A percentile compares a stretch with the other conserved stretches of the same genome.
phyloP scores from a whole-genome alignment of 306 rosid species.

The Glycine latifolia region DNA sequence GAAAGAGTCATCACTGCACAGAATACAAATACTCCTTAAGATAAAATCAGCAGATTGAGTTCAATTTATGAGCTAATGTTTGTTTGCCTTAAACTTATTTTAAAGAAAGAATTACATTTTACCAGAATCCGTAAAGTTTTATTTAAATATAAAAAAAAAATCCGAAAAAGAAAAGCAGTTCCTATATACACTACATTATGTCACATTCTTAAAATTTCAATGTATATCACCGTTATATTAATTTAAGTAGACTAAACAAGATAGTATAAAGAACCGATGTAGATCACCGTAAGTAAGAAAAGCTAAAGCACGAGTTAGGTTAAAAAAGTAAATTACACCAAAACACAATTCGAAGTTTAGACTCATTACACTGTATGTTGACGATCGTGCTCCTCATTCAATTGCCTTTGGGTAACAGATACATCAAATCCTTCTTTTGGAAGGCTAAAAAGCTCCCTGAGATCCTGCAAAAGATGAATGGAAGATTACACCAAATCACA shows the following conservation, averaged over 20 bases:
- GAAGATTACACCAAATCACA: constrained; percentile 23
- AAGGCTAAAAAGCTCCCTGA: constrained; percentile 86
- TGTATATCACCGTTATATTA: too few species aligned
- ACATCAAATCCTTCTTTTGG: constrained; percentile 94
- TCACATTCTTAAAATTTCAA: neutral
- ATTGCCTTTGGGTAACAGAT: constrained; percentile 86
- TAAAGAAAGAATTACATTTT: neutral
- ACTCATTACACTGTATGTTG: constrained; percentile 66
- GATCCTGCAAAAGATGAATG: constrained; percentile 68
- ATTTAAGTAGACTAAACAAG: neutral
- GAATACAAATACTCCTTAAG: constrained; percentile 23
- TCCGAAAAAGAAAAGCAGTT: neutral
- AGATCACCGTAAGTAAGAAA: neutral
- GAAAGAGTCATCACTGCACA: constrained; percentile 66
- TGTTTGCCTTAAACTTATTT: neutral
- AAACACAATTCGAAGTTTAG: constrained; percentile 10
- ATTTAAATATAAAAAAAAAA: neutral
- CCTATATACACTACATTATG: neutral
- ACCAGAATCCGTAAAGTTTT: neutral
- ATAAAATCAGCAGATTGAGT: neutral
- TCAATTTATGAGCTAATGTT: neutral
- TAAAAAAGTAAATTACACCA: neutral
- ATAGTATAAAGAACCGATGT: constrained; percentile 11
- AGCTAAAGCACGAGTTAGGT: neutral
- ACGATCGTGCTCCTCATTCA: constrained; percentile 83